A percentile compares a stretch with the other conserved stretches of the same genome.
These are phyloP conservation scores for Paramecium caudatum DNA, from an alignment of 73 alveolate species.

Conservation along the genomic window DNA sequence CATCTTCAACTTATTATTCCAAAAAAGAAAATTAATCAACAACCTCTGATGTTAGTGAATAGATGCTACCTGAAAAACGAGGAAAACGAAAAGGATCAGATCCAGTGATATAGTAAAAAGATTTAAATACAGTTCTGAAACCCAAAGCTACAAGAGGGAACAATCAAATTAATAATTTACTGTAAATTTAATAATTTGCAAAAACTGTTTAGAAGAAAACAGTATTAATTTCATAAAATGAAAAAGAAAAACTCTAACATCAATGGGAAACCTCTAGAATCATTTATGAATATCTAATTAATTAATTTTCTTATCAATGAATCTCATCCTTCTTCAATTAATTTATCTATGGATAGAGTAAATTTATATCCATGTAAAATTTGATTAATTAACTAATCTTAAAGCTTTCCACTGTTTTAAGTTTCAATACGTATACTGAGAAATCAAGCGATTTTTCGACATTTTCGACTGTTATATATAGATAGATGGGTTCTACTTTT, in stretches of 20 bases:
- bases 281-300: slow-evolving; percentile 35
- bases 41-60: background rate
- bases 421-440: background rate
- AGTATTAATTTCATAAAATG: background rate
- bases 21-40: slow-evolving; percentile 27
- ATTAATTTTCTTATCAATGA: slow-evolving; percentile 19
- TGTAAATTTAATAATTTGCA: background rate
- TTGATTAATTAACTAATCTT: background rate
- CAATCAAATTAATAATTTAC: slow-evolving; percentile 23
- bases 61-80: background rate
- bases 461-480: background rate
- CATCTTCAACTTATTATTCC: slow-evolving; percentile 18
- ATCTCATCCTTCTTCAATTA: background rate
- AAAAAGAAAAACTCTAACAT: background rate
- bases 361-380: background rate
- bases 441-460: background rate
- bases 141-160: slow-evolving; percentile 9
- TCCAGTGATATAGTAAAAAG: slow-evolving; percentile 20
- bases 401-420: background rate
- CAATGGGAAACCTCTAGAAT: background rate
- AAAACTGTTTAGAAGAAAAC: background rate
- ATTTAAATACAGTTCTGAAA: background rate
- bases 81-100: slow-evolving; percentile 8
- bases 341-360: background rate
- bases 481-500: background rate